phyloP scores from a whole-genome alignment of 2,329 filamentous ascomycete species.

The Epichloe gansuensis region DNA sequence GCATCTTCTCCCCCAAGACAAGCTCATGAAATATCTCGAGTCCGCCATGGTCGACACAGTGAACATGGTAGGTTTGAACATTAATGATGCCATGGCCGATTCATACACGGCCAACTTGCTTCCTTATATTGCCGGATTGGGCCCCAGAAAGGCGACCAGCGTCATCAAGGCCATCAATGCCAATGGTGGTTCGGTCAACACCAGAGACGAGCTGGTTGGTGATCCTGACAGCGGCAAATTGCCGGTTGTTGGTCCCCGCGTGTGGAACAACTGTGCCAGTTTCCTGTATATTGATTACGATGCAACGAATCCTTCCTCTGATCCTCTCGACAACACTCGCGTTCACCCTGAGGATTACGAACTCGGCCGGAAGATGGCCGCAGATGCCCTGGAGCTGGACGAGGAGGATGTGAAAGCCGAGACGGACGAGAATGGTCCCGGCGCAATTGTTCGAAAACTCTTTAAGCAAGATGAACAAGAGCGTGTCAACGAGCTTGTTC shows the following conservation, averaged over 20 bases:
- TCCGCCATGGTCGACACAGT: constrained; percentile 99
- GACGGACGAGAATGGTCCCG: constrained; percentile 76
- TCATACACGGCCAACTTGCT: constrained; percentile 74
- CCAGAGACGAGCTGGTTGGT: constrained; percentile 77
- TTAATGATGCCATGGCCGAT: constrained; percentile 81
- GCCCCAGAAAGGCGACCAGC: constrained; percentile 79
- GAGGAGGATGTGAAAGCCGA: constrained; percentile 97
- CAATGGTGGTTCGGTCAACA: constrained; percentile 76
- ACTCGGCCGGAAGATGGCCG: constrained; percentile 94
- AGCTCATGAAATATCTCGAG: constrained; percentile 74
- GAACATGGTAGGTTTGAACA: constrained; percentile 87
- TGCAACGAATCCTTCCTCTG: constrained; percentile 64
- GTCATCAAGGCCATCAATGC: constrained; percentile 66
- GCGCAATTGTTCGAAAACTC: constrained; percentile 87
- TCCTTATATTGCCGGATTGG: constrained; percentile 82
- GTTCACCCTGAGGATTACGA: constrained; percentile 98
- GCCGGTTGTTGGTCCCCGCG: constrained; percentile 72
- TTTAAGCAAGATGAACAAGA: constrained; percentile 89
- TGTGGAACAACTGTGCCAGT: constrained; percentile 95
- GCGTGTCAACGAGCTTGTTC: constrained; percentile 86
- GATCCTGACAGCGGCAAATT: constrained; percentile 68
- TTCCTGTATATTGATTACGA: constrained; percentile 89
- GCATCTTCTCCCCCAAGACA: constrained; percentile 75
- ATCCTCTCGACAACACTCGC: constrained; percentile 91
- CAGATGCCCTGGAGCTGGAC: constrained; percentile 88